These are phyloP conservation scores for Chaetomium fimeti DNA, from an alignment of 495 filamentous ascomycete genomes.

Conservation along the genomic window DNA sequence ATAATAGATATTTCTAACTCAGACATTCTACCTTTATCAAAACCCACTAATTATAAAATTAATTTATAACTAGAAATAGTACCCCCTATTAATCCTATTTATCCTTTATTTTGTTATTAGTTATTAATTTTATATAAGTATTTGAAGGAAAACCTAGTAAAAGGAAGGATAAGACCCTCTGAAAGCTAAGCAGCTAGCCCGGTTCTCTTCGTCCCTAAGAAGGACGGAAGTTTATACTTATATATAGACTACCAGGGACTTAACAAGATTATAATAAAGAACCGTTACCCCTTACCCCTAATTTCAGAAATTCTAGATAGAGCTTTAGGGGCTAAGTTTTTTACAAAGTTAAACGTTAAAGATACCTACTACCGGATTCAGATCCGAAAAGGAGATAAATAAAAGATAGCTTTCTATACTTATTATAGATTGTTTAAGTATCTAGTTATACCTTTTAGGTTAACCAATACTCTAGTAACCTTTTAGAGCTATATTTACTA, in stretches of 20 bases:
- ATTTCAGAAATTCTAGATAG: slow-evolving; percentile 1
- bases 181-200: not conserved
- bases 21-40: not conserved
- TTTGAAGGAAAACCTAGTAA: not conserved
- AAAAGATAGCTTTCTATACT: not conserved
- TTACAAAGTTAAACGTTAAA: not conserved
- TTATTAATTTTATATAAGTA: not conserved
- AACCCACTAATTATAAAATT: not conserved
- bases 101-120: not conserved
- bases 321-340: not conserved
- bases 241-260: slow-evolving; percentile 10
- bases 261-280: slow-evolving; percentile 8
- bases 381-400: not conserved
- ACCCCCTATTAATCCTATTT: not conserved
- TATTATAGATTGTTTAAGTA: not conserved
- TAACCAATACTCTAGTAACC: not conserved
- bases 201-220: not conserved
- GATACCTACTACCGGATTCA: not conserved
- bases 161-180: not conserved
- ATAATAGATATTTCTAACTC: too few species aligned
- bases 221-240: not conserved
- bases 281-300: not conserved
- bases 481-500: slow-evolving; percentile 4
- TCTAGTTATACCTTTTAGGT: not conserved
- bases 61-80: not conserved